These are phyloP conservation scores for Aspergillus amoenus DNA, from an alignment of 2,329 filamentous ascomycete species.

Conservation along the genomic window DNA sequence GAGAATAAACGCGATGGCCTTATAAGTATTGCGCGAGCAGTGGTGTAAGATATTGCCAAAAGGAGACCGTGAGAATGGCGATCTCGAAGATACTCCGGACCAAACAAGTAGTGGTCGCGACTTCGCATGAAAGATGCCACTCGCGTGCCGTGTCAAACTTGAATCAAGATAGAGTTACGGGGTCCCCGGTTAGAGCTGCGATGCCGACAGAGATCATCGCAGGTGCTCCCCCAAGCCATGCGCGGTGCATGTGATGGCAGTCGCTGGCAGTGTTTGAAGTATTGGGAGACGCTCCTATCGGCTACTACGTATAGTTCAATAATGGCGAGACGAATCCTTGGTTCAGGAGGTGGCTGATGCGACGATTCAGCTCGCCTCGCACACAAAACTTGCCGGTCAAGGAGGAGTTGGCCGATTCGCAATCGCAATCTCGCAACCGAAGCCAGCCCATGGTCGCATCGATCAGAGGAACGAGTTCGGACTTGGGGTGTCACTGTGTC, in stretches of 20 bases:
- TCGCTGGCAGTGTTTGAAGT: background rate
- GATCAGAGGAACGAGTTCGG: no score
- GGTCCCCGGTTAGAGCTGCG: background rate
- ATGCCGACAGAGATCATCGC: background rate
- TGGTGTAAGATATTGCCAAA: background rate
- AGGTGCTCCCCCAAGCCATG: background rate
- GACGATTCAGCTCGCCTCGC: slow-evolving; percentile 7
- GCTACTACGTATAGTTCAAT: background rate
- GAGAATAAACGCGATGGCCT: background rate
- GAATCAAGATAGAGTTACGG: slow-evolving; percentile 6
- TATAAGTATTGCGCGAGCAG: background rate
- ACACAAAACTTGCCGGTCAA: slow-evolving; percentile 1
- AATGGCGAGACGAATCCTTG: background rate
- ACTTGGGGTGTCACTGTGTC: no score
- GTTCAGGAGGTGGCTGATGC: slow-evolving; percentile 25
- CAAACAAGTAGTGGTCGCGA: background rate
- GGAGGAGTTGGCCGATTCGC: background rate
- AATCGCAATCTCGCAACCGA: background rate
- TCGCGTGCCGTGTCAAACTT: background rate
- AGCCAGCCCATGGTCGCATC: background rate
- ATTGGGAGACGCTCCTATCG: background rate
- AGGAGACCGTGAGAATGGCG: background rate
- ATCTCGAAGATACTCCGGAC: background rate
- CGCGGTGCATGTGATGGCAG: background rate
- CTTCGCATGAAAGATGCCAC: slow-evolving; percentile 3